These are phyloP conservation scores for Climacium dendroides DNA, from an alignment of 225 moss, liverwort and hornwort genomes.

Conservation along the genomic window DNA sequence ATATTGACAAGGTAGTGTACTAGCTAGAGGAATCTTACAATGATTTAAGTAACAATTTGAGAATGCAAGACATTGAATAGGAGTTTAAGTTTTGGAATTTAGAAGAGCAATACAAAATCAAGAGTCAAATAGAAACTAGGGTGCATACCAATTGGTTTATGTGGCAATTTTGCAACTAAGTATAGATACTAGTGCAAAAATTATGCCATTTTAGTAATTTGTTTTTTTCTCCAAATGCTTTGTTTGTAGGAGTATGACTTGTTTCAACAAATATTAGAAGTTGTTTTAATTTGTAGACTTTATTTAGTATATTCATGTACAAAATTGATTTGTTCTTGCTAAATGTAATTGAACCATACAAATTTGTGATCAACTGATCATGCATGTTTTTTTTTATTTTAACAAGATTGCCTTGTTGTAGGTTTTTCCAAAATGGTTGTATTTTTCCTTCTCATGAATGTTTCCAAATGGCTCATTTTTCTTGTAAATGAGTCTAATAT, in stretches of 20 bases:
- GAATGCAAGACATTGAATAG: neutral
- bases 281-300: neutral
- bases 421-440: accelerated
- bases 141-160: neutral
- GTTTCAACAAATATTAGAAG: neutral
- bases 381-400: neutral
- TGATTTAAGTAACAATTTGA: neutral
- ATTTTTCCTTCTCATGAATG: neutral
- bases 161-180: accelerated
- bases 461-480: neutral
- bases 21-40: neutral
- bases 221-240: neutral
- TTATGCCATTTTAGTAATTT: neutral
- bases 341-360: accelerated
- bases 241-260: neutral
- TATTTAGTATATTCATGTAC: neutral
- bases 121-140: neutral
- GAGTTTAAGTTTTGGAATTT: neutral
- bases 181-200: neutral
- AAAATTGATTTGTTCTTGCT: neutral
- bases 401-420: neutral
- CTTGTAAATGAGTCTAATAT: neutral
- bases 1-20: neutral
- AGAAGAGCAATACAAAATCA: neutral
- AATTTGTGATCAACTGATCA: neutral